Percentiles rank a stretch among this genome's conserved stretches.
Conservation (phyloP, 345 rosid genomes). For the Abelmoschus esculentus region DNA sequence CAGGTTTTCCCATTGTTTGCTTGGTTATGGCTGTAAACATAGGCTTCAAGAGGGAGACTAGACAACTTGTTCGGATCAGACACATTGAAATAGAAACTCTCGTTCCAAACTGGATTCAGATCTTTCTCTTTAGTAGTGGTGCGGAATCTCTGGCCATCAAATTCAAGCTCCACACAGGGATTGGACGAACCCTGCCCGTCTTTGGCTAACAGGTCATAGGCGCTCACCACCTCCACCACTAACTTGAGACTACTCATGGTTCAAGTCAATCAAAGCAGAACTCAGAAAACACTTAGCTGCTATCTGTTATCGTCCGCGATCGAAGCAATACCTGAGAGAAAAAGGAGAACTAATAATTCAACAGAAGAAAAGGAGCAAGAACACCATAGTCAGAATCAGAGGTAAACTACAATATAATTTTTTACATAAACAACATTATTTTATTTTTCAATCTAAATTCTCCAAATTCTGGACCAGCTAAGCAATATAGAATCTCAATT, state of each 20-base stretch:
- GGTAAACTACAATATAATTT: not conserved
- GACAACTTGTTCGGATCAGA: conserved; percentile 52
- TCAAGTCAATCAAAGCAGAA: not conserved
- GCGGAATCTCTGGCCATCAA: conserved; percentile 63
- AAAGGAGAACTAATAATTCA: not conserved
- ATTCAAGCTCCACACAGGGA: conserved; percentile 71
- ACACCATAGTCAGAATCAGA: not conserved
- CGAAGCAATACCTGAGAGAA: conserved; percentile 20
- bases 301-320: conserved; percentile 9
- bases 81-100: conserved; percentile 71
- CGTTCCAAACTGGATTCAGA: conserved; percentile 73
- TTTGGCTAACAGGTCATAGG: conserved; percentile 56
- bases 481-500: not conserved
- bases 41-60: conserved; percentile 55
- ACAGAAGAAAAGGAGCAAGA: not conserved
- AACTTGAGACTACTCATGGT: conserved; percentile 70
- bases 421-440: not conserved
- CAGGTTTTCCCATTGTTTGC: conserved; percentile 36
- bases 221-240: conserved; percentile 79
- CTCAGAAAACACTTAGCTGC: not conserved
- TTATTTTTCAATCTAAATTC: not conserved
- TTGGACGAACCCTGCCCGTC: conserved; percentile 47
- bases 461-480: not conserved
- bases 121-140: conserved; percentile 62
- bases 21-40: conserved; percentile 39